Conservation (phyloP, 2,329 filamentous ascomycete species). For the Colletotrichum scovillei region DNA sequence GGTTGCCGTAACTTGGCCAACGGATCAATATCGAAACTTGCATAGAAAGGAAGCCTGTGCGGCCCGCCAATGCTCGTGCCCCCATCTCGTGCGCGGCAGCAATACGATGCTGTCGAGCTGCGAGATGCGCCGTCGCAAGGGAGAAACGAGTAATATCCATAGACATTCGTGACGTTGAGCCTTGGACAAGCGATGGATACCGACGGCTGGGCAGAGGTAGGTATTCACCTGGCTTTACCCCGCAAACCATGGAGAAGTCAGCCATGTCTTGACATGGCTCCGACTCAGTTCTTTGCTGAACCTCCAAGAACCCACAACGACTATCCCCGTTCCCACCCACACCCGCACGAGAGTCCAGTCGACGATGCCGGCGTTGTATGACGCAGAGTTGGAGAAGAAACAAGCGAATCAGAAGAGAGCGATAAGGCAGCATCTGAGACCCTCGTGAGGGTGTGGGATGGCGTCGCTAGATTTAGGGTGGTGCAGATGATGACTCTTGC, state of each 20-base stretch:
- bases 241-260: conserved; percentile 15
- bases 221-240: conserved; percentile 13
- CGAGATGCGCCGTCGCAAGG: not conserved
- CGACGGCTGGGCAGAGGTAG: not conserved
- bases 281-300: conserved; percentile 19
- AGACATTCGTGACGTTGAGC: not conserved
- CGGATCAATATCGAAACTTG: not conserved
- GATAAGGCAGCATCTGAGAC: conserved; percentile 32
- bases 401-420: conserved; percentile 23
- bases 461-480: conserved; percentile 22
- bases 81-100: not conserved
- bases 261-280: conserved; percentile 9
- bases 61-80: not conserved
- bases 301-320: conserved; percentile 7
- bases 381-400: conserved; percentile 22
- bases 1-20: conserved; percentile 30
- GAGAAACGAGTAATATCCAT: not conserved
- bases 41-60: conserved; percentile 11
- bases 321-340: conserved; percentile 25
- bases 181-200: conserved; percentile 5
- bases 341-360: conserved; percentile 24
- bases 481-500: conserved; percentile 29
- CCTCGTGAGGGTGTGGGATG: conserved; percentile 18
- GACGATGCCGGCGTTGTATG: conserved; percentile 27
- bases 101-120: not conserved